These are phyloP conservation scores for Colletotrichum graminicola DNA, from an alignment of 2,329 filamentous ascomycete species.

Conservation along the genomic window DNA sequence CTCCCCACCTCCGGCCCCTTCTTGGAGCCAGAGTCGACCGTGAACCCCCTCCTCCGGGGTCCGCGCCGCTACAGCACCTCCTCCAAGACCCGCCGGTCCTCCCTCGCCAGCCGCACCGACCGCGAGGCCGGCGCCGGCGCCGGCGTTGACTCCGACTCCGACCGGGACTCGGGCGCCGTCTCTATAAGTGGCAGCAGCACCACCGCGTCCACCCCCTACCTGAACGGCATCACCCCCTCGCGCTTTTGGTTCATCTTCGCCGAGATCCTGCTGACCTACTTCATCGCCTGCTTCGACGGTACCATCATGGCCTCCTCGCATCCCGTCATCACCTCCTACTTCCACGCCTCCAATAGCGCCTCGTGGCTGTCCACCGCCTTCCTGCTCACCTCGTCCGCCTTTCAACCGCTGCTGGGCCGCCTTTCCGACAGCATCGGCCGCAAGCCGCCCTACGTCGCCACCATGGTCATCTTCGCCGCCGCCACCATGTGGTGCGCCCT, in stretches of 20 bases:
- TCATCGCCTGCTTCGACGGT: constrained; percentile 76
- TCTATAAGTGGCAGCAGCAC: constrained; percentile 30
- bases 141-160: constrained; percentile 8
- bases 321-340: constrained; percentile 85
- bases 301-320: constrained; percentile 87
- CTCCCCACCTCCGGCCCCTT: constrained; percentile 53
- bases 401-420: constrained; percentile 80
- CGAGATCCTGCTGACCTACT: constrained; percentile 68
- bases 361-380: constrained; percentile 88
- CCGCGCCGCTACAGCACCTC: constrained; percentile 47
- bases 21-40: constrained; percentile 57
- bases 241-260: constrained; percentile 74
- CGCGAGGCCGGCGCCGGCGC: constrained; percentile 8
- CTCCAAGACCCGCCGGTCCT: constrained; percentile 36
- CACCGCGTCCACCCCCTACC: constrained; percentile 49
- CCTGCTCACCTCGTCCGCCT: constrained; percentile 79
- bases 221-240: constrained; percentile 60
- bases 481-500: constrained; percentile 78
- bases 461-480: constrained; percentile 71
- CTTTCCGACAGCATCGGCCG: constrained; percentile 81
- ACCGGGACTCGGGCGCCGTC: constrained; percentile 10
- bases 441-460: constrained; percentile 73
- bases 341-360: constrained; percentile 80
- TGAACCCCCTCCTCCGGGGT: constrained; percentile 56
- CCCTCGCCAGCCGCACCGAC: constrained; percentile 27